Evolutionary conservation across 1,139 yeast species (phyloP), one percentile per base, ranked within the genome.

Genomic region (Geotrichum candidum): DNA sequence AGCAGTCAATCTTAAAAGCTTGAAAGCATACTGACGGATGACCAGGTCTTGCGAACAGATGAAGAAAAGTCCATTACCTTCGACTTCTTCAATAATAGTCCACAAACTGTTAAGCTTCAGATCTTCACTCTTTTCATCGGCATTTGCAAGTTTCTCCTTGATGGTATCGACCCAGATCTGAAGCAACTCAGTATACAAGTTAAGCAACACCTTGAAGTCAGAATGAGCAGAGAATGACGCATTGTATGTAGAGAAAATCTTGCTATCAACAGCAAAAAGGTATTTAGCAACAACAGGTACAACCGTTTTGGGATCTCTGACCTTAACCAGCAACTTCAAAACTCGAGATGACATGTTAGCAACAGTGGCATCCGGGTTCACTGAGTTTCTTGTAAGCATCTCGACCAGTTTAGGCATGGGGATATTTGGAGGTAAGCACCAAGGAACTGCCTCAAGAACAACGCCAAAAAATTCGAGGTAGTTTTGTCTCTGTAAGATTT

Each of bases 11-110:
- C 86, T 82, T 63, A 95, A 74, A 10, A 95, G 85, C 22, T 86
- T 81, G 3, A 92, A 79, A 1, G 96, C 98, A 62, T 85, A 77
- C 64, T 84, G 85, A 60, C 99, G 80, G 15, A 90, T 82, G 51
- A 82, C 80, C 46, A 89, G 81, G 68, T 91, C 97, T 69, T 90
- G 96, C 1, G 96, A 89, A 70, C 97, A 90, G 38, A 95, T 77
- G 71, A 95, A 94, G 72, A 90, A 94, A 51, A 95, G 76, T 0
- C 97, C 99, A 71, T 92, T 90, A 0, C 99, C 98, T 75, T 95
- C 99, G 9, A 92, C 88, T 67, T 92, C 97, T 73, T 94, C 98
- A 58, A 92, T 86, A 0, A 88, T 86, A 0, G 96, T 87, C 67
- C 90, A 85, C 52, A 90, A 84, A 50, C 84, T 85, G 68, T 88